Conservation (phyloP, 371 early-diverging fungal species). For the Mucor racemosus region DNA sequence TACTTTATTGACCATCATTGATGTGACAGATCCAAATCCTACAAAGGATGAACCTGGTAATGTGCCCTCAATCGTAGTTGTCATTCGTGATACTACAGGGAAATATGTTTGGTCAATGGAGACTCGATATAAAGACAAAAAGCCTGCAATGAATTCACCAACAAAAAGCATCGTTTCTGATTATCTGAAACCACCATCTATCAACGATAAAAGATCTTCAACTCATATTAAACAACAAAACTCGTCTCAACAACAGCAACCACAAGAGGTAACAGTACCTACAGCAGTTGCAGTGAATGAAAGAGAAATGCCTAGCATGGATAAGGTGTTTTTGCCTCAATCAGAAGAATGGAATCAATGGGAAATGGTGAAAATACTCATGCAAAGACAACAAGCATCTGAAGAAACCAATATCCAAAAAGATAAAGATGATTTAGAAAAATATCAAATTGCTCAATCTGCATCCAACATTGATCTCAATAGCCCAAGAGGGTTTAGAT, state of each 20-base stretch:
- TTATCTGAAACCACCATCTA: not conserved
- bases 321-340: conserved; percentile 38
- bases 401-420: not conserved
- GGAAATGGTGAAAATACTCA: conserved; percentile 34
- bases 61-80: conserved; percentile 53
- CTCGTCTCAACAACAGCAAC: not conserved
- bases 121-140: conserved; percentile 51
- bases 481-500: conserved; percentile 58
- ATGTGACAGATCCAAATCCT: conserved; percentile 20
- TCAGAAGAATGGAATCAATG: conserved; percentile 44
- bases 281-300: conserved; percentile 32
- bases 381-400: conserved; percentile 34
- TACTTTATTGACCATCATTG: conserved; percentile 62
- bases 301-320: conserved; percentile 45
- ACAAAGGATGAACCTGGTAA: conserved; percentile 16
- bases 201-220: not conserved
- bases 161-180: not conserved
- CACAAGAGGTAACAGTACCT: conserved; percentile 12
- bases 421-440: not conserved
- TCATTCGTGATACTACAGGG: conserved; percentile 74
- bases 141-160: not conserved
- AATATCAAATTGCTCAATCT: conserved; percentile 20
- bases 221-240: not conserved
- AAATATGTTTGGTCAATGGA: conserved; percentile 72
- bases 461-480: conserved; percentile 30